A percentile compares a stretch with the other conserved stretches of the same genome.
phyloP scores from a whole-genome alignment of 2,329 filamentous ascomycete genomes.

The Bipolaris zeicola region DNA sequence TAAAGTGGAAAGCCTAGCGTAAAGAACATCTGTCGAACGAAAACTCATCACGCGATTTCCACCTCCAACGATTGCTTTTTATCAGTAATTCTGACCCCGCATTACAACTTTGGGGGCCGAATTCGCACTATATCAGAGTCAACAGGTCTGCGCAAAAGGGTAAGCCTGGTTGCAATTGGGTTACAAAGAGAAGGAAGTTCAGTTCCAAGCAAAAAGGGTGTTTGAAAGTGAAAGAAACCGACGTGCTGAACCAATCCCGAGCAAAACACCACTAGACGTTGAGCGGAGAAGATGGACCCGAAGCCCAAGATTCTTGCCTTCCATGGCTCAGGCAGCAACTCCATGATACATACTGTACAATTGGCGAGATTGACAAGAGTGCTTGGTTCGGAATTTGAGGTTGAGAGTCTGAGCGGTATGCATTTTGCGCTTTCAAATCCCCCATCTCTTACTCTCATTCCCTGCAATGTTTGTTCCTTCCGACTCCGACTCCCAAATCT shows the following conservation, averaged over 20 bases:
- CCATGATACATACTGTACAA: constrained; percentile 42
- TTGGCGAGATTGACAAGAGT: constrained; percentile 36
- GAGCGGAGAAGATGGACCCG: not conserved
- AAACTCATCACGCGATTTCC: not conserved
- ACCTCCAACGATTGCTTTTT: not conserved
- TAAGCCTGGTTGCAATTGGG: not conserved
- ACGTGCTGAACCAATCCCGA: not conserved
- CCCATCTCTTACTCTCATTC: not conserved
- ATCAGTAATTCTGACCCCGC: not conserved
- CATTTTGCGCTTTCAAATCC: not conserved
- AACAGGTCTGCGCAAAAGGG: not conserved
- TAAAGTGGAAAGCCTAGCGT: not conserved
- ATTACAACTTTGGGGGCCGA: not conserved
- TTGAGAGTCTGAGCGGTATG: constrained; percentile 36
- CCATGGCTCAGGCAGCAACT: constrained; percentile 45
- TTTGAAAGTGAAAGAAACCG: not conserved
- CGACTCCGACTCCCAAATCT: not conserved
- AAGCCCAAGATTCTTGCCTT: constrained; percentile 45
- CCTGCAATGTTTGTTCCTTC: not conserved
- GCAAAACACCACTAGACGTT: not conserved
- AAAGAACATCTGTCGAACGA: not conserved
- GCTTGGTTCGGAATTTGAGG: constrained; percentile 32
- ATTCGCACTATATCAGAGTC: not conserved
- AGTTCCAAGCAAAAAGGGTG: not conserved
- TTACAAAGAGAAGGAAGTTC: not conserved